Evolutionary conservation across 1,284 basidiomycete genomes (phyloP).

Genomic region (Schizophyllum amplum): DNA sequence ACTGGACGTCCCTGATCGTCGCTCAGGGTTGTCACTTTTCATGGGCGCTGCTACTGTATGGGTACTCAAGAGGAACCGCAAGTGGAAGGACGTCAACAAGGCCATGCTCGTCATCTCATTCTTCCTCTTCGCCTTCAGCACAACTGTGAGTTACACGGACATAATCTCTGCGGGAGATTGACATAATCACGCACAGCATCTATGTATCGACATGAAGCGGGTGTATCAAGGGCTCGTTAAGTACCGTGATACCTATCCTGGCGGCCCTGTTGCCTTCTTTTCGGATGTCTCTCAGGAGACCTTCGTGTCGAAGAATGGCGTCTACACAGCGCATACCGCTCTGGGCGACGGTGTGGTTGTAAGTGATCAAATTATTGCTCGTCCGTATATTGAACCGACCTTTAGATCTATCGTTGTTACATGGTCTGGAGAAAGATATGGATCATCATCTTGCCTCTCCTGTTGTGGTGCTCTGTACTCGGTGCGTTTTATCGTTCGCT

Average conservation of each 20-base stretch:
- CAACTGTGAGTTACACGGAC: constrained; percentile 1
- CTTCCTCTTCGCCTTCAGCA: constrained; percentile 8
- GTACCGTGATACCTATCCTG: constrained; percentile 4
- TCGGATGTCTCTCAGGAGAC: constrained; percentile 6
- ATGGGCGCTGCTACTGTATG: constrained; percentile 10
- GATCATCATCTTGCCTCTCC: constrained; percentile 3
- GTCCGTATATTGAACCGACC: background rate
- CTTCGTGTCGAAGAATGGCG: constrained; percentile 10
- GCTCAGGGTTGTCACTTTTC: constrained; percentile 9
- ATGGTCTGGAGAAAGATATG: constrained; percentile 8
- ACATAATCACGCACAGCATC: constrained; percentile 1
- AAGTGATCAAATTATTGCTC: background rate
- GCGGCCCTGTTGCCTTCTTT: constrained; percentile 9
- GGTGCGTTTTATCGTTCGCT: background rate
- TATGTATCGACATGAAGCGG: constrained; percentile 7
- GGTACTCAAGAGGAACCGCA: constrained; percentile 1
- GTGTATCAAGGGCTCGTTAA: constrained; percentile 4
- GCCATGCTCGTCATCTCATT: constrained; percentile 6
- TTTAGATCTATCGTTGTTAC: constrained; percentile 11
- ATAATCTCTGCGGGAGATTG: background rate
- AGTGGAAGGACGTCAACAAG: constrained; percentile 1
- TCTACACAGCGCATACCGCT: constrained; percentile 8
- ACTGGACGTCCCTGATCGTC: background rate
- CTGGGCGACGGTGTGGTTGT: constrained; percentile 12
- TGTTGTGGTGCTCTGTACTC: constrained; percentile 6